Evolutionary conservation across 345 rosid genomes (phyloP).

Genomic region (Melastoma malabathricum): DNA sequence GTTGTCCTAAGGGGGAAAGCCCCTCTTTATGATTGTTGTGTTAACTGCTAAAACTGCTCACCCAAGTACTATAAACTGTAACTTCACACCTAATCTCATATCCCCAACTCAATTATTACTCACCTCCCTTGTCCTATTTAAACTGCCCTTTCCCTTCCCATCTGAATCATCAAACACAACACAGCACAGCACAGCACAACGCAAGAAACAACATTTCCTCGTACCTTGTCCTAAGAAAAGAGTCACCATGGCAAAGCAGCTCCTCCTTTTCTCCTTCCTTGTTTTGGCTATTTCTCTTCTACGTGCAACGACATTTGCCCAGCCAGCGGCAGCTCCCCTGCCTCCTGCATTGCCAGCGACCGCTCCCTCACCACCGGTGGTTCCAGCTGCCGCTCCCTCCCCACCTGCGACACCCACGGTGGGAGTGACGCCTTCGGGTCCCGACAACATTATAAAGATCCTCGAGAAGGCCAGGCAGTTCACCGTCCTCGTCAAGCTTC

Average conservation of each 20-base stretch:
- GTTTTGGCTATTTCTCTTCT: constrained; percentile 3
- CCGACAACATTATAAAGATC: constrained; percentile 19
- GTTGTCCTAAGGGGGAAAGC: constrained; percentile 22
- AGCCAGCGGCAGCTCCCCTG: constrained; percentile 17
- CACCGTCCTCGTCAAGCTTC: constrained; percentile 18
- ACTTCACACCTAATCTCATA: constrained; percentile 15
- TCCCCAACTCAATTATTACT: constrained; percentile 8
- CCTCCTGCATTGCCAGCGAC: neutral
- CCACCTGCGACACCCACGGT: constrained; percentile 14
- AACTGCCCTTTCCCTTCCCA: constrained; percentile 6
- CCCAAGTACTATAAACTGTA: constrained; percentile 9
- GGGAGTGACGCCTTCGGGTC: constrained; percentile 27
- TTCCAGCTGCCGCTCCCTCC: neutral
- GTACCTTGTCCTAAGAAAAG: too few species aligned
- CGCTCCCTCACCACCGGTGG: neutral
- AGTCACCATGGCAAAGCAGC: neutral
- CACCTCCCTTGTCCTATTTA: neutral
- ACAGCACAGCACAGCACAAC: neutral
- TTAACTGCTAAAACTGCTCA: constrained; percentile 11
- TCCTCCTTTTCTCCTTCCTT: constrained; percentile 11
- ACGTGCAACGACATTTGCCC: constrained; percentile 10
- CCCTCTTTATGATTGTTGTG: constrained; percentile 6
- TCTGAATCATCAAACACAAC: neutral
- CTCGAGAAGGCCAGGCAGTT: constrained; percentile 27
- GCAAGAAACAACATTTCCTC: too few species aligned